Percentiles rank a stretch among this genome's conserved stretches.
These are phyloP conservation scores for Brassica rapa DNA, from an alignment of 345 rosid species.

Conservation along the genomic window DNA sequence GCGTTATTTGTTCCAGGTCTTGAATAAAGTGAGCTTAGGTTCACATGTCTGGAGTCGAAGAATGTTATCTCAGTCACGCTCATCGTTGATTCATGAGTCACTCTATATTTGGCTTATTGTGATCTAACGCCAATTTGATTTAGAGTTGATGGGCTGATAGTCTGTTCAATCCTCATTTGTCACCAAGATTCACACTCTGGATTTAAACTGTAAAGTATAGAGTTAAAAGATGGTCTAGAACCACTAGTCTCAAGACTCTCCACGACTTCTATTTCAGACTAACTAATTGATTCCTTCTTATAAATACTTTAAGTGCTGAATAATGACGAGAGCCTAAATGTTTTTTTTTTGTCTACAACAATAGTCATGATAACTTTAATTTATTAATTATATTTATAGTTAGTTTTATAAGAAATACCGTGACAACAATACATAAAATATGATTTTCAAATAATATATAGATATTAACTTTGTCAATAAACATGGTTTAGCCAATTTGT, in stretches of 20 bases:
- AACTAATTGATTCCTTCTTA: not conserved
- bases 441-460: too few species aligned
- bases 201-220: not conserved
- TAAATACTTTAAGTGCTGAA: not conserved
- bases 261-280: not conserved
- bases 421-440: too few species aligned
- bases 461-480: not conserved
- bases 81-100: not conserved
- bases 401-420: too few species aligned
- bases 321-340: not conserved
- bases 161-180: not conserved
- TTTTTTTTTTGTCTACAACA: too few species aligned
- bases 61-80: not conserved
- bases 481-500: not conserved
- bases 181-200: not conserved
- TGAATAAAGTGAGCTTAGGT: not conserved
- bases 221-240: not conserved
- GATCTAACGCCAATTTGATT: not conserved
- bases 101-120: not conserved
- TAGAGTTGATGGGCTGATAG: not conserved
- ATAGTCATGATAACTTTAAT: not conserved
- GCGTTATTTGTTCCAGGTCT: not conserved
- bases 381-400: not conserved
- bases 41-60: not conserved
- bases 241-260: not conserved